These are phyloP conservation scores for Lasiosphaeria ovina DNA, from an alignment of 495 filamentous ascomycete genomes.

Conservation along the genomic window DNA sequence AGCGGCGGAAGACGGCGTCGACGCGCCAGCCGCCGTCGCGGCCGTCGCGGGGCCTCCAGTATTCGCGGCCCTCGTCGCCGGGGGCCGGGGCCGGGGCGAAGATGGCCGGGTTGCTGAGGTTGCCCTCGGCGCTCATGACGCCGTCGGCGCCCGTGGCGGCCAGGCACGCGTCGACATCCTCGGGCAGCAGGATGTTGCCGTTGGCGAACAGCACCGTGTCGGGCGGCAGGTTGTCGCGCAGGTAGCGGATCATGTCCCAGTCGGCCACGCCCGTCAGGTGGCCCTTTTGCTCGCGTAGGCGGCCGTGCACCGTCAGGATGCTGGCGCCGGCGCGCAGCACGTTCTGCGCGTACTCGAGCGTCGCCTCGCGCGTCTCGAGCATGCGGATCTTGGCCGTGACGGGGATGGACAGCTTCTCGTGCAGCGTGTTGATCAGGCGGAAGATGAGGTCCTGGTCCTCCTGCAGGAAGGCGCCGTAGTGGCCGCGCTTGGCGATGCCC, in stretches of 20 bases:
- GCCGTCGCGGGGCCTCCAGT: slow-evolving; percentile 72
- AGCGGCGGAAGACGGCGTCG: slow-evolving; percentile 82
- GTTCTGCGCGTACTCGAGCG: slow-evolving; percentile 84
- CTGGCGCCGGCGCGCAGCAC: slow-evolving; percentile 86
- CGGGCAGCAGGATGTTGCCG: slow-evolving; percentile 83
- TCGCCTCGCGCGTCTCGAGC: slow-evolving; percentile 80
- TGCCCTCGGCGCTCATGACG: slow-evolving; percentile 94
- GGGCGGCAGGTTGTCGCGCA: slow-evolving; percentile 77
- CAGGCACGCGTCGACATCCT: slow-evolving; percentile 76
- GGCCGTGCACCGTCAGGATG: slow-evolving; percentile 88
- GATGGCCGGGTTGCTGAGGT: slow-evolving; percentile 84
- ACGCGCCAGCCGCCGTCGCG: slow-evolving; percentile 85
- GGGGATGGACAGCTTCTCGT: slow-evolving; percentile 68
- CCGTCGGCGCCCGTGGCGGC: slow-evolving; percentile 85
- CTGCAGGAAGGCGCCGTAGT: slow-evolving; percentile 92
- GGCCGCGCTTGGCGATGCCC: slow-evolving; percentile 84
- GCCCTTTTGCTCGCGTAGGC: slow-evolving; percentile 88
- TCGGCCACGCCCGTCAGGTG: slow-evolving; percentile 93
- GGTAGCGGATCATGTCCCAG: slow-evolving; percentile 77
- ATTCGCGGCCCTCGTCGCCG: slow-evolving; percentile 67
- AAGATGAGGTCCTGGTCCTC: slow-evolving; percentile 86
- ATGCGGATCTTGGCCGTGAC: slow-evolving; percentile 95
- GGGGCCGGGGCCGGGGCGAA: slow-evolving; percentile 66
- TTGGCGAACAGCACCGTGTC: slow-evolving; percentile 96
- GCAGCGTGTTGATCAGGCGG: slow-evolving; percentile 72